Base-by-base conservation (phyloP, 257 asterid genomes). In the Knoxia roxburghii region DNA sequence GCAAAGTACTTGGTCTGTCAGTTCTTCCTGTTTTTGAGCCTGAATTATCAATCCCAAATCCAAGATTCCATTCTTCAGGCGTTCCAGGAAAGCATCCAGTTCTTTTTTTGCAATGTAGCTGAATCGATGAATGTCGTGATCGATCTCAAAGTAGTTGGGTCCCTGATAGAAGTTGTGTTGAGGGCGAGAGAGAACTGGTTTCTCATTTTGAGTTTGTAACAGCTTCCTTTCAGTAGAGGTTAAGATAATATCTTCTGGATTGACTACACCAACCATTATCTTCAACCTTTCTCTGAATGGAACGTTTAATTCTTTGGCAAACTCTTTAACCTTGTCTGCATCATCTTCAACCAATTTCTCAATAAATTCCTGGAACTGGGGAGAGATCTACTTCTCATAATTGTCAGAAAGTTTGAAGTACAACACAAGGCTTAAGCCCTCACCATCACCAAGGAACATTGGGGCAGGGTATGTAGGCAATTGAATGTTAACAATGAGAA, bases 61-160 rank as follows among this genome's bases (percentile, higher is more conserved):
- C 51, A 91, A 65, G 58, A 91, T 85, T 46, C 91, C 96, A 17
- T 82, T 76, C 65, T 73, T 82, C 57, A 91, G 56, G 4, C 96
- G 95, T 39, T 85, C 91, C 23, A 83, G 83, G 76, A 91, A 91
- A 17, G 98, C 89, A 51, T 91, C 96, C 20, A 91, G 84, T 50
- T 96, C 98, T 77, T 81, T 91, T 55, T 96, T 87, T 20, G 98
- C 96, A 45, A 91, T 85, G 85, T 74, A 91, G 88, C 96, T 86
- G 77, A 91, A 91, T 29, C 87, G 88, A 74, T 91, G 98, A 66
- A 91, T 91, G 78, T 91, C 98, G 41, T 88, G 92, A 83, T 91
- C 98, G 29, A 91, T 64, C 84, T 91, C 98, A 24, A 91, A 87
- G 81, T 91, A 91, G 72, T 87, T 89, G 7, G 89, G 76, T 7